Base-by-base conservation (phyloP, 129 eudicot species). In the Glebionis coronaria region DNA sequence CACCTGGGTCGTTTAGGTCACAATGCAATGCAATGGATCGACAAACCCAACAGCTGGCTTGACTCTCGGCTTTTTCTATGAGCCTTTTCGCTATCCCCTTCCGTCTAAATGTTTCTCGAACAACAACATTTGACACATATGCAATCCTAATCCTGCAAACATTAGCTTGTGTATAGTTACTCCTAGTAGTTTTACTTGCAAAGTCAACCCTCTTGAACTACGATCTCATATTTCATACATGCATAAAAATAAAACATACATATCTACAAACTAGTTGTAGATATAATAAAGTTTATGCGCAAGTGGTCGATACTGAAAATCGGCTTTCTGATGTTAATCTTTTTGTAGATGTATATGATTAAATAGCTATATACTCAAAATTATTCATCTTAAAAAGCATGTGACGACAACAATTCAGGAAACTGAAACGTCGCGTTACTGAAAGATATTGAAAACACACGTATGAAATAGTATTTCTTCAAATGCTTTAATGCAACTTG, bases 31-130 rank as follows among this genome's bases (percentile, higher is more conserved):
- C 90, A 69, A 93, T 84, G 53, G 96, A 87, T 2, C 87, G 84
- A 51, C 90, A 93, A 4, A 95, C 95, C 98, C 96, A 93, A 65
- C 64, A 82, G 80, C 74, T 78, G 67, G 98, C 90, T 81, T 84
- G 90, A 44, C 86, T 81, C 55, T 88, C 96, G 20, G 98, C 96
- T 77, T 84, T 80, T 18, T 81, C 86, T 44, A 93, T 71, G 18
- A 93, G 88, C 80, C 59, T 78, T 75, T 86, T 93, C 15, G 92
- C 98, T 76, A 93, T 79, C 25, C 98, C 98, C 76, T 88, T 93
- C 46, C 95, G 73, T 11, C 98, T 82, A 77, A 31, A 86, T 38
- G 79, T 79, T 65, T 84, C 95, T 38, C 88, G 76, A 16, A 88
- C 98, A 2, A 91, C 96, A 46, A 93, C 91, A 16, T 88, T 89